These are phyloP conservation scores for Cerioporus squamosus DNA, from an alignment of 1,284 basidiomycete genomes.

Conservation along the genomic window DNA sequence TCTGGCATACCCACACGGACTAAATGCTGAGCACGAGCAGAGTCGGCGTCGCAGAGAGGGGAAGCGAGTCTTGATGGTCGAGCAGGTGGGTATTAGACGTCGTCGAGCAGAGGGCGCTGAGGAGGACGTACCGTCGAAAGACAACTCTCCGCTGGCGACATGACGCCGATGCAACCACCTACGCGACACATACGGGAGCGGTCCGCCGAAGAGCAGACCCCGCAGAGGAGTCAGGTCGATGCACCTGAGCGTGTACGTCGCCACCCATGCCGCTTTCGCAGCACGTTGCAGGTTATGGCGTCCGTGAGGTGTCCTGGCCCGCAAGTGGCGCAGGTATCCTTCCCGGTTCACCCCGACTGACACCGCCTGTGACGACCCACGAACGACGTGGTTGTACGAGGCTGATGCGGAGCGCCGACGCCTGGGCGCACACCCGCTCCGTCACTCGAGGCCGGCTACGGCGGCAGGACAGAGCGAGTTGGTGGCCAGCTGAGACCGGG, in stretches of 20 bases:
- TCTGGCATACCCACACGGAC: too few species aligned
- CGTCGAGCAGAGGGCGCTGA: neutral
- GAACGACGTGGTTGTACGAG: neutral
- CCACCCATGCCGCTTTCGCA: neutral
- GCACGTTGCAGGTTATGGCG: neutral
- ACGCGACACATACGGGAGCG: neutral
- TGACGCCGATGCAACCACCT: neutral
- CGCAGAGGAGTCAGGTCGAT: neutral
- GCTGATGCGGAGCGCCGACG: neutral
- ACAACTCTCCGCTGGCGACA: neutral
- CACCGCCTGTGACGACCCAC: neutral
- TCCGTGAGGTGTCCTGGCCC: neutral
- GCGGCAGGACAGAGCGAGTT: neutral
- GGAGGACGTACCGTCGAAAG: neutral
- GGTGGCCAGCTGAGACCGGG: neutral
- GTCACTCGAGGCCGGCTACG: neutral
- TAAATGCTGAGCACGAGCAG: too few species aligned
- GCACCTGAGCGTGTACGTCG: neutral
- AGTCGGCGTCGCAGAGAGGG: too few species aligned
- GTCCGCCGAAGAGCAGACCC: neutral
- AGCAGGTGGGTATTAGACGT: neutral
- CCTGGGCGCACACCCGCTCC: neutral
- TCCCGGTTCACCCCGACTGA: conserved; percentile 2
- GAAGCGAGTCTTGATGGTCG: neutral
- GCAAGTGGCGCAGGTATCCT: neutral